Conservation (phyloP, 2,329 filamentous ascomycete genomes). For the Tympanopsis confertula region DNA sequence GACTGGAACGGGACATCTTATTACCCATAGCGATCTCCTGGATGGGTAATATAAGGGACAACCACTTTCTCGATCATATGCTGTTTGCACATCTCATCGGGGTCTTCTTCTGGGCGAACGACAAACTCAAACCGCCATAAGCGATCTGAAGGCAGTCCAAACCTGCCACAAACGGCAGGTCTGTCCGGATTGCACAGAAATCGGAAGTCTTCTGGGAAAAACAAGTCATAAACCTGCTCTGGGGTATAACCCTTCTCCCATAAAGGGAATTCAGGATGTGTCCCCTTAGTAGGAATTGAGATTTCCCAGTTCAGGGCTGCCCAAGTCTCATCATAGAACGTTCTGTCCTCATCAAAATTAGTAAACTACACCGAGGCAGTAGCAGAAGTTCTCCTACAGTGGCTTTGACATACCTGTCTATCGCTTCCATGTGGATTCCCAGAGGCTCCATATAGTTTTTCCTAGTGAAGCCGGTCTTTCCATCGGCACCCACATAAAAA, state of each 20-base stretch:
- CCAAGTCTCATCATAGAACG: slow-evolving; percentile 15
- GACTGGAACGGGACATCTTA: too few relatives aligned
- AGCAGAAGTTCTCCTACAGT: too few relatives aligned
- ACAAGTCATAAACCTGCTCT: slow-evolving; percentile 13
- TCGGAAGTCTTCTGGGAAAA: slow-evolving; percentile 14
- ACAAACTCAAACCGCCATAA: slow-evolving; percentile 20
- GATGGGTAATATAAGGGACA: slow-evolving; percentile 16
- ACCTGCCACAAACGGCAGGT: slow-evolving; percentile 13
- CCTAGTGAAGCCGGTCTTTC: slow-evolving; percentile 16
- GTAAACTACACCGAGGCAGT: neutral
- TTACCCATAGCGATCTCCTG: slow-evolving; percentile 6
- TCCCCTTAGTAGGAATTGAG: slow-evolving; percentile 10
- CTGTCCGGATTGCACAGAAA: slow-evolving; percentile 13
- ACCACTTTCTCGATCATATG: slow-evolving; percentile 13
- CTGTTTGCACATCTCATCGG: slow-evolving; percentile 16
- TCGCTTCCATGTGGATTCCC: slow-evolving; percentile 7
- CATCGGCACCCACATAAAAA: slow-evolving; percentile 14
- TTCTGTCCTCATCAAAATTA: slow-evolving; percentile 5
- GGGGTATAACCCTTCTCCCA: slow-evolving; percentile 14
- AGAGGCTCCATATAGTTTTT: slow-evolving; percentile 15
- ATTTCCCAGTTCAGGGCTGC: slow-evolving; percentile 15
- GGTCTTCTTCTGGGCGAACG: slow-evolving; percentile 14
- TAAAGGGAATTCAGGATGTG: slow-evolving; percentile 14
- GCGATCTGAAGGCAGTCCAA: slow-evolving; percentile 12
- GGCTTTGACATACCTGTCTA: neutral